phyloP scores from a whole-genome alignment of 768 basidiomycete species.

The Phlebiopsis gigantea region DNA sequence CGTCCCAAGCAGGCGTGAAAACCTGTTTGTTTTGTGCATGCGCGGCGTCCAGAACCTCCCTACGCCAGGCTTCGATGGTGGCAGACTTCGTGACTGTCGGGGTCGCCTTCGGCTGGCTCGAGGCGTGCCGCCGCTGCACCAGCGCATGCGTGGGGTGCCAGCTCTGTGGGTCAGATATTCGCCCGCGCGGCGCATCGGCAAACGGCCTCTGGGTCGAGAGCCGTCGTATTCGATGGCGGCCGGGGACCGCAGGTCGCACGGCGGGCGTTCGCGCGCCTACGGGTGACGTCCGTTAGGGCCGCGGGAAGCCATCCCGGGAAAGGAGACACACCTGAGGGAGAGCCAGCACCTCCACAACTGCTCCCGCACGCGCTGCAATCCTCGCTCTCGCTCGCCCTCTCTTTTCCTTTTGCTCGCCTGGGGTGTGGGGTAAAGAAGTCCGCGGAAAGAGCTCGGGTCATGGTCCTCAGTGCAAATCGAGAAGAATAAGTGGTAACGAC shows the following conservation, averaged over 20 bases:
- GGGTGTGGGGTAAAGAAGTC: conserved; percentile 57
- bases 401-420: conserved; percentile 49
- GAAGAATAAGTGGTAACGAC: conserved; percentile 23
- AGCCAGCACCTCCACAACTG: neutral
- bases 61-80: neutral
- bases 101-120: conserved; percentile 13
- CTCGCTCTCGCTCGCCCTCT: conserved; percentile 27
- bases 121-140: conserved; percentile 25
- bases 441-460: conserved; percentile 30
- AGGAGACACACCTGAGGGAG: neutral
- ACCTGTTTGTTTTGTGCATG: neutral
- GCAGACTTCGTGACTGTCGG: neutral
- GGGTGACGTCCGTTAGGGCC: neutral
- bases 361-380: neutral
- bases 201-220: conserved; percentile 9
- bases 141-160: conserved; percentile 12
- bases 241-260: neutral
- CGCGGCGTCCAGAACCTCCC: neutral
- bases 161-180: conserved; percentile 14
- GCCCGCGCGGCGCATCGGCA: conserved; percentile 8
- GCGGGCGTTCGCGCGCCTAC: neutral
- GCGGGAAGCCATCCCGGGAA: neutral
- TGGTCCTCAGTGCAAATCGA: conserved; percentile 25
- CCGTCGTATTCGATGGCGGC: conserved; percentile 20
- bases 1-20: conserved; percentile 30